phyloP scores from a whole-genome alignment of 2,329 filamentous ascomycete genomes.

The Diaporthe ampelina region DNA sequence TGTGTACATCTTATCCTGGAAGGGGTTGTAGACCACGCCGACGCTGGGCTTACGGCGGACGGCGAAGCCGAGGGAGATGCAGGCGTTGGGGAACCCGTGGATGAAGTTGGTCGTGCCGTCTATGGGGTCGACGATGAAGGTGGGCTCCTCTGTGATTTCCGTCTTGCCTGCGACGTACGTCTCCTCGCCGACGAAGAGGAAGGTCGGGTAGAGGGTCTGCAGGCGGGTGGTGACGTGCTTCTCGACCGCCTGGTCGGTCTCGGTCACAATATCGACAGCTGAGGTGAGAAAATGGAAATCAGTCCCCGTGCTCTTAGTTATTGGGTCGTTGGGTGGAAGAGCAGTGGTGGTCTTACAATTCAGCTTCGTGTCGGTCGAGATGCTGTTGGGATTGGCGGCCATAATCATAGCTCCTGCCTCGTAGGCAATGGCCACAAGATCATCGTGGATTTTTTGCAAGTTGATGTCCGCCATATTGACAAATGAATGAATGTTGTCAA shows the following conservation, averaged over 20 bases:
- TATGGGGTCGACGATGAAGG: slow-evolving; percentile 86
- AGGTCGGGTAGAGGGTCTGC: slow-evolving; percentile 65
- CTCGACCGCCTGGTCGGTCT: slow-evolving; percentile 77
- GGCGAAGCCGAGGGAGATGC: slow-evolving; percentile 81
- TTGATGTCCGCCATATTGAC: slow-evolving; percentile 68
- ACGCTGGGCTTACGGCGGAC: slow-evolving; percentile 73
- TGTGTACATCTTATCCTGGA: slow-evolving; percentile 77
- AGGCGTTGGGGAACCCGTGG: slow-evolving; percentile 80
- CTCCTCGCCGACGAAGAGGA: slow-evolving; percentile 81
- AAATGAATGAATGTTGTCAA: neutral
- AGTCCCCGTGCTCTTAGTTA: neutral
- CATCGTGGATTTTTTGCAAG: slow-evolving; percentile 73
- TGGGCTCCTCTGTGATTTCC: slow-evolving; percentile 74
- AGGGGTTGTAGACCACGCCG: slow-evolving; percentile 87
- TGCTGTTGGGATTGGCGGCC: slow-evolving; percentile 70
- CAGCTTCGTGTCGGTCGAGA: slow-evolving; percentile 72
- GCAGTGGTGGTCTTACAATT: slow-evolving; percentile 66
- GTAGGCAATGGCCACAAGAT: slow-evolving; percentile 70
- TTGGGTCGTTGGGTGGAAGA: slow-evolving; percentile 35
- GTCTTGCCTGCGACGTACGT: slow-evolving; percentile 77
- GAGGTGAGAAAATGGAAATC: neutral
- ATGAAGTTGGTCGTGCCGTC: slow-evolving; percentile 88
- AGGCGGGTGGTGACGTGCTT: slow-evolving; percentile 70
- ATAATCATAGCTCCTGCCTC: slow-evolving; percentile 76
- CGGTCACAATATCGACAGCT: slow-evolving; percentile 79